Evolutionary conservation across 495 filamentous ascomycete genomes (phyloP), one percentile per base, ranked within the genome.

Genomic region (Melanomma pulvis-pyrius): DNA sequence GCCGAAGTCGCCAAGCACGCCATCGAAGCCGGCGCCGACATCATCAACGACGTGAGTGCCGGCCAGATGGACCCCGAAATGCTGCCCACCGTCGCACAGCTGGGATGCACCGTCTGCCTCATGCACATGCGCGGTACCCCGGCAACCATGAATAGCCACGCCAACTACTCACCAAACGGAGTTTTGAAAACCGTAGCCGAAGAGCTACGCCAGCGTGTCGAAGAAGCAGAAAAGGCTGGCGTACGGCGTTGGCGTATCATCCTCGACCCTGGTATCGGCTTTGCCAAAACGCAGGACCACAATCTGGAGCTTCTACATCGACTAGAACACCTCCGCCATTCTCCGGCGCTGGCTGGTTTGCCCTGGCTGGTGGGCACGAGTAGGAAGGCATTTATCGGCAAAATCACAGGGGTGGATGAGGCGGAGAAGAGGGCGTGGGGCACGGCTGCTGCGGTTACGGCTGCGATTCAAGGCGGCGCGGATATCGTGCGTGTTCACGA

Each of bases 81-180:
- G 92, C 82, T 98, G 0, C 73, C 85, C 6, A 93, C 90, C 0
- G 87, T 92, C 49, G 94, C 94, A 0, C 75, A 82, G 1, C 82
- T 93, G 0, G 90, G 90, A n/a, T 89, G 88, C 62, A 89, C 92
- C 0, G 83, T 96, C 41, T 89, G 90, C 70, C 79, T 98, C 25
- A 96, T 96, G 92, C 94, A 98, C 76, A 97, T 93, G 89, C 92
- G 94, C 70, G 94, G 94, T 29, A 89, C 84, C 2, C 92, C 94
- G 0, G 79, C 82, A 25, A 97, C 90, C 3, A 98, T 98, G 94
- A 87, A 79, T 41, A 75, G 74, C 2, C 77, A 90, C 24, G 41
- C 53, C 30, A 73, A 82, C 9, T 97, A 97, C 75, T 6, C 8
- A 44, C 91, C 91, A 0, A 70, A 81, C 29, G 92, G 92, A 0